A percentile compares a stretch with the other conserved stretches of the same genome.
Conservation (phyloP, 352 stramenopile species). For the Phytophthora idaei region DNA sequence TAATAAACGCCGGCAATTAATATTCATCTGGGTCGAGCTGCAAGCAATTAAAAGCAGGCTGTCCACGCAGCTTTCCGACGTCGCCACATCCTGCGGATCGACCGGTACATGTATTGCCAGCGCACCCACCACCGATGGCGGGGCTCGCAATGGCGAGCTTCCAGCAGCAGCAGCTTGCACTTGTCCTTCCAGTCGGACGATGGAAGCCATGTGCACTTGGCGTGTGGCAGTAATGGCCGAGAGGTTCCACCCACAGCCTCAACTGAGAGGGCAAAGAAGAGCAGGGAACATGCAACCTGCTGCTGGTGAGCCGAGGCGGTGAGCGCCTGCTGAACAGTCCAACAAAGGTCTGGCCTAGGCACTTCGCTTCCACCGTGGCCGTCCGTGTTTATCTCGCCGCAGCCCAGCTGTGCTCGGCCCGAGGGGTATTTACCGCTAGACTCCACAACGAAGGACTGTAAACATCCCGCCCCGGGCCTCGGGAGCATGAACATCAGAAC, state of each 20-base stretch:
- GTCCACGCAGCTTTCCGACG: constrained; percentile 23
- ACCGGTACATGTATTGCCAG: background rate
- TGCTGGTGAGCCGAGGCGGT: constrained; percentile 1
- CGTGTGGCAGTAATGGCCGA: constrained; percentile 19
- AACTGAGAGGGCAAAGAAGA: constrained; percentile 13
- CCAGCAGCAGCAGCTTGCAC: background rate
- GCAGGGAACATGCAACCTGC: background rate
- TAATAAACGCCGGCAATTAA: background rate
- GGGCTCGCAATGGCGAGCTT: background rate
- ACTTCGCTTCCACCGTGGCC: background rate
- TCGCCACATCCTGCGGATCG: constrained; percentile 17
- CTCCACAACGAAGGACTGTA: no score
- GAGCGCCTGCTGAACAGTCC: background rate
- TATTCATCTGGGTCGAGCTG: background rate
- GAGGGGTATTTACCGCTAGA: no score
- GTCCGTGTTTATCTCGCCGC: constrained; percentile 20
- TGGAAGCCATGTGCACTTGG: constrained; percentile 2
- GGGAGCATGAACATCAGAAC: constrained; percentile 8
- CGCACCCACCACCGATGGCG: constrained; percentile 3
- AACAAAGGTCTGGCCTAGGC: background rate
- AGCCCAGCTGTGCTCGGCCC: background rate
- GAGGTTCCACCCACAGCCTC: constrained; percentile 19
- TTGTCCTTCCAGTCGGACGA: constrained; percentile 13
- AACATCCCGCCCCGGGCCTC: no score
- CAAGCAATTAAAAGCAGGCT: constrained; percentile 22